A percentile compares a stretch with the other conserved stretches of the same genome.
phyloP scores from a whole-genome alignment of 2,329 filamentous ascomycete genomes.

The Chaetomium strumarium region DNA sequence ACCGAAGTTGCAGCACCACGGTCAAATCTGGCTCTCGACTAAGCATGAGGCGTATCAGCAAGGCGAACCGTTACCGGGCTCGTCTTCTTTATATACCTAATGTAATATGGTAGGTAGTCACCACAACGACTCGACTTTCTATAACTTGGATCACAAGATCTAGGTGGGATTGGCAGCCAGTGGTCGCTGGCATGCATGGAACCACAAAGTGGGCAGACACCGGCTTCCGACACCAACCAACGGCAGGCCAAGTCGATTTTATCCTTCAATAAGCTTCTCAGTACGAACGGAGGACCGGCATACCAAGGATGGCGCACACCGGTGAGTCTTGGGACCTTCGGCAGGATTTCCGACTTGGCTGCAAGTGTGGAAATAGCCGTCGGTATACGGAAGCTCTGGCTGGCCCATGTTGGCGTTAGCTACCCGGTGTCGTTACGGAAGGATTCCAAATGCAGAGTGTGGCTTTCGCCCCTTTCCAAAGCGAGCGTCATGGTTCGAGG shows the following conservation, averaged over 20 bases:
- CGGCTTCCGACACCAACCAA: not conserved
- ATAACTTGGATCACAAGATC: too few relatives aligned
- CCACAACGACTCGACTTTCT: too few relatives aligned
- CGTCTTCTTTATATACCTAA: too few relatives aligned
- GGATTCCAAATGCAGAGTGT: slow-evolving; percentile 1
- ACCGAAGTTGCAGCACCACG: too few relatives aligned
- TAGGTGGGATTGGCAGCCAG: too few relatives aligned
- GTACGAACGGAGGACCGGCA: not conserved
- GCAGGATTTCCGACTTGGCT: slow-evolving; percentile 7
- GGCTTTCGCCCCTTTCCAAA: not conserved
- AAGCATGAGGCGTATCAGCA: too few relatives aligned
- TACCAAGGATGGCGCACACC: not conserved
- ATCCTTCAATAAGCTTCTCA: slow-evolving; percentile 1
- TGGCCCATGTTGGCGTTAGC: not conserved
- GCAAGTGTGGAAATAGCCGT: slow-evolving; percentile 5
- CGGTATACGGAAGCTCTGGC: not conserved
- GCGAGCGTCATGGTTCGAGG: not conserved
- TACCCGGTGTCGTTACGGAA: not conserved
- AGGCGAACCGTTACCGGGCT: too few relatives aligned
- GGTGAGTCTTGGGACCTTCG: not conserved
- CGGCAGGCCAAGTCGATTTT: not conserved
- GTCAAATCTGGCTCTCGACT: too few relatives aligned
- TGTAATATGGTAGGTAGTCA: too few relatives aligned
- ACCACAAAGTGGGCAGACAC: slow-evolving; percentile 3
- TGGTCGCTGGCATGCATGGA: slow-evolving; percentile 5